Percentiles rank a stretch among this genome's conserved stretches.
phyloP scores from a whole-genome alignment of 768 basidiomycete genomes.

The Hygrocybe punicea region DNA sequence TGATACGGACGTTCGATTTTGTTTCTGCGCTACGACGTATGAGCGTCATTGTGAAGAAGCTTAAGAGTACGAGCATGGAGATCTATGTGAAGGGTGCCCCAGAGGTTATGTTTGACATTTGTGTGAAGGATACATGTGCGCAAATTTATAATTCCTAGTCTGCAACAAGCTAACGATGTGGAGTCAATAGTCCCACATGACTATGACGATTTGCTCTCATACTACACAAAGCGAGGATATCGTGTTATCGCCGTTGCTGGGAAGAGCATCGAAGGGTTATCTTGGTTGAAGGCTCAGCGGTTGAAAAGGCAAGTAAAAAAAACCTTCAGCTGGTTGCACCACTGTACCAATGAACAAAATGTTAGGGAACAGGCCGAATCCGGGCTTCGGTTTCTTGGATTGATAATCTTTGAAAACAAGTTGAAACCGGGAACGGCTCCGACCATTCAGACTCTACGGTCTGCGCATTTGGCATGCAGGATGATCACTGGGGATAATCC shows the following conservation, averaged over 20 bases:
- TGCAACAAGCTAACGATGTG: conserved; percentile 9
- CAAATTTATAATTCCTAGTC: conserved; percentile 7
- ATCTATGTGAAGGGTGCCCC: conserved; percentile 99
- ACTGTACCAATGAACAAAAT: neutral
- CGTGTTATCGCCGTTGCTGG: conserved; percentile 98
- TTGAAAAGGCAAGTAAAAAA: conserved; percentile 72
- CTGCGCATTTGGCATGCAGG: conserved; percentile 87
- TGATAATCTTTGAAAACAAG: conserved; percentile 98
- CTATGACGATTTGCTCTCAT: conserved; percentile 92
- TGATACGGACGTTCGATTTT: conserved; percentile 95
- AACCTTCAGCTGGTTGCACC: neutral
- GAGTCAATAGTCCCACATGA: conserved; percentile 78
- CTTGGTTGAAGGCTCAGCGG: conserved; percentile 96
- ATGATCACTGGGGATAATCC: conserved; percentile 99
- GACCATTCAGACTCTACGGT: conserved; percentile 82
- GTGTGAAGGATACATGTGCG: conserved; percentile 87
- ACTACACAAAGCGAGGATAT: conserved; percentile 95
- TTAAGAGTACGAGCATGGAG: conserved; percentile 95
- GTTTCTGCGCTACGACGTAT: conserved; percentile 89
- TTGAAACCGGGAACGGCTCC: conserved; percentile 89
- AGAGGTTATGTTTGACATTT: conserved; percentile 95
- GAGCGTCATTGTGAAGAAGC: conserved; percentile 95
- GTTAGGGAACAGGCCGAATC: conserved; percentile 91
- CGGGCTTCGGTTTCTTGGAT: conserved; percentile 82
- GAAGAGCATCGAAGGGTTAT: conserved; percentile 87